Evolutionary conservation across 2,329 filamentous ascomycete genomes (phyloP), one percentile per base, ranked within the genome.

Genomic region (Periconia sp.): DNA sequence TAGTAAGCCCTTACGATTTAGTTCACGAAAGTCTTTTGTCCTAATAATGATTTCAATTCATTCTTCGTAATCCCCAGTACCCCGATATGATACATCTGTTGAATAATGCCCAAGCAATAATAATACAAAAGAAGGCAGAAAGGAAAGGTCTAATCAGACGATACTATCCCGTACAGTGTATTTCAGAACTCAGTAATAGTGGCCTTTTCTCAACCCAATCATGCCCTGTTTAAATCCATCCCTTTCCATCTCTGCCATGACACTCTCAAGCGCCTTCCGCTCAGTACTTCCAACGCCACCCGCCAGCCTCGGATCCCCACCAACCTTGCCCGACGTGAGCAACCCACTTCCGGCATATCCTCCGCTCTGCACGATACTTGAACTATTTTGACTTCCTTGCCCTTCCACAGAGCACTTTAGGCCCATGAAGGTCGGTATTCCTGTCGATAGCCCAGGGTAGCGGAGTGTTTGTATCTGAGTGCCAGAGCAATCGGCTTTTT

Each of bases 161-260:
- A n/a, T n/a, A n/a, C n/a, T n/a, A n/a, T n/a, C n/a, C n/a, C n/a
- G n/a, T n/a, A n/a, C n/a, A n/a, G n/a, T n/a, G n/a, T n/a, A n/a
- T n/a, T n/a, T n/a, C n/a, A n/a, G n/a, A n/a, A n/a, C n/a, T 56
- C 49, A 64, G 34, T 65, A 63, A 31, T 64, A 65, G 31, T 54
- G 36, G 10, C 47, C 46, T 40, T 67, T 66, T 46, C 63, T 57
- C 48, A 65, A 40, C 16, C 63, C 65, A 39, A 68, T 67, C 52
- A 68, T 36, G 0, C 65, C 65, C 13, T 65, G 44, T 3, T 32
- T 54, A 17, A 64, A 63, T 0, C 57, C 56, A 33, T 62, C 56
- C 26, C 51, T 40, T 43, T 63, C 58, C 54, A 66, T 66, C 12
- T 45, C 43, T 18, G 49, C 38, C 10, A 62, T 37, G 35, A 56